Evolutionary conservation across 1,139 yeast species (phyloP).

Genomic region (Schwanniomyces etchellsii): DNA sequence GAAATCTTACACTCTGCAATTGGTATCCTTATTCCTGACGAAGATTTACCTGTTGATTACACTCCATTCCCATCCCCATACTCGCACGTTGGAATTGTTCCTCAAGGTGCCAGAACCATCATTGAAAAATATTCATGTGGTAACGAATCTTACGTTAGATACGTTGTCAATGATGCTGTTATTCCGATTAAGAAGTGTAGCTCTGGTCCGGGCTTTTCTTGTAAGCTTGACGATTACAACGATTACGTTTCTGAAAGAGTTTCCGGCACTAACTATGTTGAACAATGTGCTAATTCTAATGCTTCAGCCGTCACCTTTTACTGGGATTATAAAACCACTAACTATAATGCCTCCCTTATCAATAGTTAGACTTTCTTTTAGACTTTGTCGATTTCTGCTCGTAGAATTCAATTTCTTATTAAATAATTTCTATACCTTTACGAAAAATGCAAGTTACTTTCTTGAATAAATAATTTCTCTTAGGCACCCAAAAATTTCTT

Average conservation of each 20-base stretch:
- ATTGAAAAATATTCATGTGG: constrained; percentile 43
- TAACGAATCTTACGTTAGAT: constrained; percentile 38
- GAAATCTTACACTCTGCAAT: constrained; percentile 43
- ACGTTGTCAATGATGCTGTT: constrained; percentile 52
- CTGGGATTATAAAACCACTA: constrained; percentile 22
- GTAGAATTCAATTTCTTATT: no score
- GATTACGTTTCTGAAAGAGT: constrained; percentile 26
- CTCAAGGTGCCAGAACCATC: constrained; percentile 51
- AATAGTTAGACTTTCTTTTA: no score
- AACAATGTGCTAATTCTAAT: constrained; percentile 24
- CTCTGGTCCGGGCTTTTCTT: constrained; percentile 54
- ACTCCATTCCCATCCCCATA: constrained; percentile 37
- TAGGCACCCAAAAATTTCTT: no score
- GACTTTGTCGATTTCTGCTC: no score
- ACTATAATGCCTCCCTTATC: constrained; percentile 3
- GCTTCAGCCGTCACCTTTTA: constrained; percentile 23
- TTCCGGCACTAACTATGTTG: constrained; percentile 19
- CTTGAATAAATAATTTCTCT: no score
- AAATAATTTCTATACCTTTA: no score
- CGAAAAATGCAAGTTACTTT: no score
- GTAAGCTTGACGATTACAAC: constrained; percentile 39
- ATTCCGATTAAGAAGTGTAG: constrained; percentile 47
- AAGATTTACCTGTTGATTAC: constrained; percentile 25
- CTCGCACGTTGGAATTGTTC: constrained; percentile 42
- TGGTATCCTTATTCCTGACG: constrained; percentile 35